Percentiles rank a stretch among this genome's conserved stretches.
Conservation (phyloP, 805 yeast genomes). For the Teunomyces cretensis region DNA sequence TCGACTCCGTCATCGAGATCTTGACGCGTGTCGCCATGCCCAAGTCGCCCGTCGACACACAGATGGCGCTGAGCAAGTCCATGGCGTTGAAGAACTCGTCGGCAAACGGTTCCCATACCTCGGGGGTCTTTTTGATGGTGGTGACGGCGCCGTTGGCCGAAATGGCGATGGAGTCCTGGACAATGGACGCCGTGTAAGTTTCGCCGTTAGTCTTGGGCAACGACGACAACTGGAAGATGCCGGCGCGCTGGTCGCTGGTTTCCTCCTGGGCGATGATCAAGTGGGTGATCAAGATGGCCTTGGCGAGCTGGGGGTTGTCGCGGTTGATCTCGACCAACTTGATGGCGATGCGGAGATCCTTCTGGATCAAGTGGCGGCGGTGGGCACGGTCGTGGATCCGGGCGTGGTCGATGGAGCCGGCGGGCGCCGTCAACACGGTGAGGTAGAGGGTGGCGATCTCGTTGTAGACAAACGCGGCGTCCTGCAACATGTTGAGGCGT, state of each 20-base stretch:
- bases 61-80: constrained; percentile 71
- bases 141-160: constrained; percentile 13
- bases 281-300: constrained; percentile 62
- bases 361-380: constrained; percentile 62
- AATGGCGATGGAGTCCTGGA: constrained; percentile 15
- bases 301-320: constrained; percentile 45
- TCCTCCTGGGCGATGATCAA: constrained; percentile 66
- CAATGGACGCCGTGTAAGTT: constrained; percentile 15
- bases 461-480: constrained; percentile 66
- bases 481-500: constrained; percentile 55
- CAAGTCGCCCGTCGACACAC: constrained; percentile 67
- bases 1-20: constrained; percentile 64
- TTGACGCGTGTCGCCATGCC: constrained; percentile 60
- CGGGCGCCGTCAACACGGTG: constrained; percentile 44
- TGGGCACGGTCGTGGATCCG: constrained; percentile 22
- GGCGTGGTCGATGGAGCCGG: constrained; percentile 18
- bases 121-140: constrained; percentile 36
- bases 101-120: constrained; percentile 69
- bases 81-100: constrained; percentile 78
- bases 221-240: not conserved
- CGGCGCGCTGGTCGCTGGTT: constrained; percentile 41
- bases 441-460: constrained; percentile 63
- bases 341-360: constrained; percentile 67
- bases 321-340: constrained; percentile 62
- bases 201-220: not conserved